These are phyloP conservation scores for Amoebophrya sp. DNA, from an alignment of 169 alveolate genomes.

Conservation along the genomic window DNA sequence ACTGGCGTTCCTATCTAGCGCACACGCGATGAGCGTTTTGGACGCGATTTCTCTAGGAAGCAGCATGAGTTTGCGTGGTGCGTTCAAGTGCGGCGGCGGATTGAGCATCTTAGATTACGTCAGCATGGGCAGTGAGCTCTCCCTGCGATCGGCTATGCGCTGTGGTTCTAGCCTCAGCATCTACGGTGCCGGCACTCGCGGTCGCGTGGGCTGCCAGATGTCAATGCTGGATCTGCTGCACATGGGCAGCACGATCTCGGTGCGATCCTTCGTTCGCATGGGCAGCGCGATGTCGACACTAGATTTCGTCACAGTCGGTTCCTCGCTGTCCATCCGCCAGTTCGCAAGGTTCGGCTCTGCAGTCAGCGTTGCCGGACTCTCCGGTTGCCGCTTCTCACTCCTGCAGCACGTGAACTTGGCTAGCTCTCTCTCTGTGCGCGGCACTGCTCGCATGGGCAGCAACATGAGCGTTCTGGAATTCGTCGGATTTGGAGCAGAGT, in stretches of 20 bases:
- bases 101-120: background rate
- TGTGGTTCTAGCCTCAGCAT: background rate
- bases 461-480: background rate
- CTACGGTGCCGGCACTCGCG: constrained; percentile 4
- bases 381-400: constrained; percentile 27
- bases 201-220: background rate
- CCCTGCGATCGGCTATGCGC: background rate
- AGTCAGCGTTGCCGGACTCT: background rate
- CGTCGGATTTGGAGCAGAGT: background rate
- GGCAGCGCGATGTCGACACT: background rate
- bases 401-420: background rate
- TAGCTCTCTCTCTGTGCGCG: constrained; percentile 16
- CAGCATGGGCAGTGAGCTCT: background rate
- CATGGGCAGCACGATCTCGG: constrained; percentile 7
- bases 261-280: background rate
- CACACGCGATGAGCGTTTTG: background rate
- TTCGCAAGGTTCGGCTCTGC: background rate
- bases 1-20: background rate
- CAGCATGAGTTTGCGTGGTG: background rate
- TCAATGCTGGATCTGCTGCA: background rate
- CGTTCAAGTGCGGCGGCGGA: background rate
- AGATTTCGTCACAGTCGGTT: constrained; percentile 13
- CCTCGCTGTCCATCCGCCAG: constrained; percentile 19
- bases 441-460: constrained; percentile 22
- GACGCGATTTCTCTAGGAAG: background rate